Evolutionary conservation across 2,329 filamentous ascomycete species (phyloP), one percentile per base, ranked within the genome.

Genomic region (Arthrobotrys megalospora): DNA sequence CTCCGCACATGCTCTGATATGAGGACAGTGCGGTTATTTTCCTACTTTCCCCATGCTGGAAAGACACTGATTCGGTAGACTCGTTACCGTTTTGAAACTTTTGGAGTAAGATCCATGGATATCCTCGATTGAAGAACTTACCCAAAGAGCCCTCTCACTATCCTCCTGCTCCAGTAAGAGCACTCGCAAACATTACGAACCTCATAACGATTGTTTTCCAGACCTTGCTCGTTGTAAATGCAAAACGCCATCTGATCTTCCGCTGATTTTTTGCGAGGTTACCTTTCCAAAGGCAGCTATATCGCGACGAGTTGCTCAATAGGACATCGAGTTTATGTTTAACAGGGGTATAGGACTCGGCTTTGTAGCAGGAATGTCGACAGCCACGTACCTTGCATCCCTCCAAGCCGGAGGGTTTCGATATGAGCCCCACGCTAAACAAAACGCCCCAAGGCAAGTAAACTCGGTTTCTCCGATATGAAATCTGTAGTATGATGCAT

Each of bases 261-360:
- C 34, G 38, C 53, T 47, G 32, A 58, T 43, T 53, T 62, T 50
- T 67, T 36, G 52, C 21, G 28, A 58, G 66, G 14, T 58, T 62
- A 21, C 24, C 19, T 32, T 21, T 55, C 45, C 55, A 34, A 45
- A 36, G 45, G 48, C 16, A 41, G 38, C 65, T 36, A 38, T 47
- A 60, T 71, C 73, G 73, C 66, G 47, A 77, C 48, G 73, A 77
- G 65, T 77, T 77, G 73, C 73, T 77, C 14, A n/a, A 77, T 71
- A 50, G 47, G 66, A 66, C 32, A 10, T 48, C 6, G 50, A 21
- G 60, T 62, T 41, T 53, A 52, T 16, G 28, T 60, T 6, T 62
- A 41, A 28, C 75, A 78, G 67, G 72, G 75, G 62, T 52, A 14
- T 52, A 45, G 67, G n/a, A 58, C 43, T 47, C 68, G 43, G 62